Evolutionary conservation across 805 yeast genomes (phyloP).

Genomic region (Cyberlindnera bimundalis): DNA sequence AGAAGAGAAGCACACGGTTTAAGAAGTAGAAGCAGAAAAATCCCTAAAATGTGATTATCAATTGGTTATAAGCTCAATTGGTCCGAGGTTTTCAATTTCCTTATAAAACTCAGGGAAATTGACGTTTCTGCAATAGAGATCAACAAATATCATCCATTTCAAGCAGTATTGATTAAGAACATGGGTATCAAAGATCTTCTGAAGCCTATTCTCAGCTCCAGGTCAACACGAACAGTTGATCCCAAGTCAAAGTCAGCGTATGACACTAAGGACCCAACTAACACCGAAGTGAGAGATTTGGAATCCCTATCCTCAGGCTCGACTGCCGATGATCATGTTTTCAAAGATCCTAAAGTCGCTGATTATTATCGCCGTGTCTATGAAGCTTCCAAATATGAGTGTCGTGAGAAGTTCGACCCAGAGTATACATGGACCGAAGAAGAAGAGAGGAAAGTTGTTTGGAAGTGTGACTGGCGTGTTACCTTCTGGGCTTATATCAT

Average conservation of each 20-base stretch:
- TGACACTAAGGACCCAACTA: neutral
- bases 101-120: too few relatives aligned
- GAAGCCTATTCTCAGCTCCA: too few relatives aligned
- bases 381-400: constrained; percentile 49
- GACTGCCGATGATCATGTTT: constrained; percentile 10
- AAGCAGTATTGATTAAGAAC: too few relatives aligned
- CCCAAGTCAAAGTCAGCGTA: neutral
- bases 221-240: too few relatives aligned
- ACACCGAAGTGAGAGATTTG: neutral
- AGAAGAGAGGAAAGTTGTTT: constrained; percentile 46
- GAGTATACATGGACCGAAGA: constrained; percentile 48
- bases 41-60: too few relatives aligned
- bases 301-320: constrained; percentile 3
- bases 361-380: constrained; percentile 43
- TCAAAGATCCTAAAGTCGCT: constrained; percentile 43
- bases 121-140: too few relatives aligned
- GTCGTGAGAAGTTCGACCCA: constrained; percentile 55
- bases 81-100: too few relatives aligned
- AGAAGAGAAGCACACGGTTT: too few relatives aligned
- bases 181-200: too few relatives aligned
- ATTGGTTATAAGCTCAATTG: too few relatives aligned
- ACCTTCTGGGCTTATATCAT: constrained; percentile 55
- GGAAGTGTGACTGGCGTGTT: constrained; percentile 55
- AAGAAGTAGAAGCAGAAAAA: too few relatives aligned
- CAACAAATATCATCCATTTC: too few relatives aligned